phyloP scores from a whole-genome alignment of 305 asterid genomes.

The Coffea humblotiana region DNA sequence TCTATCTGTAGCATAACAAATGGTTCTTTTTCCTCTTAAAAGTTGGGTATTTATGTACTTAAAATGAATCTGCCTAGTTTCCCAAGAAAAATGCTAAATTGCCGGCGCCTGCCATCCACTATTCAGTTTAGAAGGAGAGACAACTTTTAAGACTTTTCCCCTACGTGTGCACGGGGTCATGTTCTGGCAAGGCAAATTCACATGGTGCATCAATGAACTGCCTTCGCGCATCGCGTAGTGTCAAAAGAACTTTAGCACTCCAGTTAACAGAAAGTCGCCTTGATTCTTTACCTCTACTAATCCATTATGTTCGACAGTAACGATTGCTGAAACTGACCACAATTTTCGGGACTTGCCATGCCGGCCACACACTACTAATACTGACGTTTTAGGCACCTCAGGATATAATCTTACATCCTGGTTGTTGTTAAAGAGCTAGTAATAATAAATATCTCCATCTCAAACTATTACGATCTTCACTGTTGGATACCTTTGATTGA shows the following conservation, averaged over 20 bases:
- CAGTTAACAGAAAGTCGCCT: too few relatives aligned
- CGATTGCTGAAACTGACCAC: not conserved
- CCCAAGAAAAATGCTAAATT: not conserved
- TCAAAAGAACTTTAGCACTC: too few relatives aligned
- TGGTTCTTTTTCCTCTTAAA: too few relatives aligned
- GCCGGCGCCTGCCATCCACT: not conserved
- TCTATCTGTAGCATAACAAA: too few relatives aligned
- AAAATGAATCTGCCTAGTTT: not conserved
- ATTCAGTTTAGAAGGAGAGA: too few relatives aligned
- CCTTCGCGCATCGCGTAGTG: not conserved
- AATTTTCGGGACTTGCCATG: not conserved
- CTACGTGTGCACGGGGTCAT: not conserved
- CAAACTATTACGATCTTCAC: not conserved
- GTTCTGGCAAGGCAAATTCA: not conserved
- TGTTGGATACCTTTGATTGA: not conserved
- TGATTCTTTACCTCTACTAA: too few relatives aligned
- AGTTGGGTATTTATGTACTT: not conserved
- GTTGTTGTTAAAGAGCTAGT: not conserved
- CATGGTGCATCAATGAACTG: not conserved
- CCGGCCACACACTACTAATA: not conserved
- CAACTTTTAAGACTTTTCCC: not conserved
- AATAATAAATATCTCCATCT: not conserved
- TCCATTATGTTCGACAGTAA: not conserved
- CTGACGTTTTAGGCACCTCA: not conserved
- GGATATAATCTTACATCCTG: not conserved